These are phyloP conservation scores for Yamagishiella unicocca DNA, from an alignment of 139 green algal genomes.

Conservation along the genomic window DNA sequence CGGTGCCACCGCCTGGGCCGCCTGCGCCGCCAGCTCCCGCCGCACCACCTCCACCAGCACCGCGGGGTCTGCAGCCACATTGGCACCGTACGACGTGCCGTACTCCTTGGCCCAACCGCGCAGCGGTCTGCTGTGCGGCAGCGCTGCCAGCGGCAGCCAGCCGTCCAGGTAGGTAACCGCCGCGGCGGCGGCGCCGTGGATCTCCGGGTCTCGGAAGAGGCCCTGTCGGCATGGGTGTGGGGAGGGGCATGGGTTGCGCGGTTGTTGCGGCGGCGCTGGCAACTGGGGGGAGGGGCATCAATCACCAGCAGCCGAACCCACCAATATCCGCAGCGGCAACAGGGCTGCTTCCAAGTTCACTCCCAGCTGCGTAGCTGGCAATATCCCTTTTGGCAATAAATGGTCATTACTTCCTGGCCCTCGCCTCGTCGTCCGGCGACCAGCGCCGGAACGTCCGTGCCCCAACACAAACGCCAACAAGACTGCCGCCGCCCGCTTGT, in stretches of 20 bases:
- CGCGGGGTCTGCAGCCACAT: neutral
- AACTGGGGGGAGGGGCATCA: too few species aligned
- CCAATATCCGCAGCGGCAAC: too few species aligned
- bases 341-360: too few species aligned
- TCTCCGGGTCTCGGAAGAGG: constrained; percentile 31
- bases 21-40: constrained; percentile 41
- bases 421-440: too few species aligned
- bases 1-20: neutral
- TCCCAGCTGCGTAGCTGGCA: too few species aligned
- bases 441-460: too few species aligned
- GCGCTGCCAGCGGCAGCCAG: constrained; percentile 29
- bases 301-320: too few species aligned
- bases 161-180: neutral
- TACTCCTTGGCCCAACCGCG: constrained; percentile 40
- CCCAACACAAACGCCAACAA: too few species aligned
- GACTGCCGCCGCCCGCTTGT: too few species aligned
- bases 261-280: too few species aligned
- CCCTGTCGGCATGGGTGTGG: neutral
- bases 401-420: too few species aligned
- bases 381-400: too few species aligned
- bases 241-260: neutral
- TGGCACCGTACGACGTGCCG: neutral
- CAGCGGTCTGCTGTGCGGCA: constrained; percentile 39
- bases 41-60: constrained; percentile 21
- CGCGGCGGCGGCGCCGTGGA: neutral